Evolutionary conservation across 192 early-diverging fungal species (phyloP).

Genomic region (Coemansia sp.): DNA sequence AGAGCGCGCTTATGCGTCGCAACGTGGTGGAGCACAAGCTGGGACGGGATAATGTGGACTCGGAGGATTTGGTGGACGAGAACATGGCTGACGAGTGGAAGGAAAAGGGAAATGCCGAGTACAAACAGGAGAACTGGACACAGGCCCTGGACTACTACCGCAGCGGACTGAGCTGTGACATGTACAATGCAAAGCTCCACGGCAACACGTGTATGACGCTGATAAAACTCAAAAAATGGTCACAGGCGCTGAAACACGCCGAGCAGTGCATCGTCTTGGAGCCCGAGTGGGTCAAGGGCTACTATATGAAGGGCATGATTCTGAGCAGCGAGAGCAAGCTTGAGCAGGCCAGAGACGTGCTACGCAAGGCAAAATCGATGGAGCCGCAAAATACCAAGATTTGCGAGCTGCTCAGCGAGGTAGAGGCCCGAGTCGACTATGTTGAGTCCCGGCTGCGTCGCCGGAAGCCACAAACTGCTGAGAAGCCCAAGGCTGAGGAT

Average conservation of each 20-base stretch:
- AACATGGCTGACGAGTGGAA: conserved; percentile 47
- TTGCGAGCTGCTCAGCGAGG: conserved; percentile 42
- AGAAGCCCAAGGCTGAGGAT: conserved; percentile 11
- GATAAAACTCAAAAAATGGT: conserved; percentile 46
- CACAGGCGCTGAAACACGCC: conserved; percentile 54
- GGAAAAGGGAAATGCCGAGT: conserved; percentile 52
- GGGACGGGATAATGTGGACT: conserved; percentile 24
- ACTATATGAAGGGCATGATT: conserved; percentile 54
- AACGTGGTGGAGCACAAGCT: conserved; percentile 55
- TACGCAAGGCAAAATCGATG: conserved; percentile 35
- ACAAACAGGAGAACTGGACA: conserved; percentile 46
- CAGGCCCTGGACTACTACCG: conserved; percentile 47
- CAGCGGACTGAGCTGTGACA: conserved; percentile 47
- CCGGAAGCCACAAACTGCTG: conserved; percentile 27
- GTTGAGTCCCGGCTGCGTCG: conserved; percentile 44
- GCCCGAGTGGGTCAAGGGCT: conserved; percentile 53
- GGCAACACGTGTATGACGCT: conserved; percentile 54
- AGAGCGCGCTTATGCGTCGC: conserved; percentile 51
- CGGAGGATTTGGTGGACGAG: conserved; percentile 12
- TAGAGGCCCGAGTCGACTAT: conserved; percentile 49
- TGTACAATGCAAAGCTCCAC: conserved; percentile 52
- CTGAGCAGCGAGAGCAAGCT: conserved; percentile 54
- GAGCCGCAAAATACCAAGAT: conserved; percentile 42
- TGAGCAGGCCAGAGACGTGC: conserved; percentile 33
- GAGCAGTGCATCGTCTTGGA: conserved; percentile 56